A percentile compares a stretch with the other conserved stretches of the same genome.
phyloP scores from a whole-genome alignment of 768 basidiomycete species.

The Chalciporus pseudorubinellus region DNA sequence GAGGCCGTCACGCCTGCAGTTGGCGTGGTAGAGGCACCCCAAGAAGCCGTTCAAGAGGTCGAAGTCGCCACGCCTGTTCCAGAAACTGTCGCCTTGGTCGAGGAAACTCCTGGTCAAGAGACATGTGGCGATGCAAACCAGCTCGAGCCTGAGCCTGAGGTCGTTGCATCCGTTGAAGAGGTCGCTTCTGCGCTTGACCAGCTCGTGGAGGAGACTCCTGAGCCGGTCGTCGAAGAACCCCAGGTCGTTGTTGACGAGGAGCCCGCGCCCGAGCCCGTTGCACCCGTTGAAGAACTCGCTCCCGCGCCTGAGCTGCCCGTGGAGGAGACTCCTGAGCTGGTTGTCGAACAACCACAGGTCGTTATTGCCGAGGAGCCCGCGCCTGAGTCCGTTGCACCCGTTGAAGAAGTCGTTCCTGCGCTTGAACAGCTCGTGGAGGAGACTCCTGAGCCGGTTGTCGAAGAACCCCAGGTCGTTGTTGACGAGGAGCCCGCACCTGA shows the following conservation, averaged over 20 bases:
- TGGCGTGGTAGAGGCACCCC: conserved; percentile 10
- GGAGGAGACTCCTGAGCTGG: too few species aligned
- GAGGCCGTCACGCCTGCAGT: background rate
- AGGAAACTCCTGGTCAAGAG: conserved; percentile 16
- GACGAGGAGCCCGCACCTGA: background rate
- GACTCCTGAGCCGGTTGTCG: too few species aligned
- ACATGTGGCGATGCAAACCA: background rate
- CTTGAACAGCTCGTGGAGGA: too few species aligned
- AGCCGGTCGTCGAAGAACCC: too few species aligned
- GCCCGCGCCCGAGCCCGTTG: background rate
- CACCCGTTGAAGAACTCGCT: conserved; percentile 3
- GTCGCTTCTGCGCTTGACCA: too few species aligned
- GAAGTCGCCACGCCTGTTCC: conserved; percentile 14
- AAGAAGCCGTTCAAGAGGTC: conserved; percentile 8
- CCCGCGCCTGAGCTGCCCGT: too few species aligned
- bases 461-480: too few species aligned
- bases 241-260: background rate
- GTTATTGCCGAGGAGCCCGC: too few species aligned
- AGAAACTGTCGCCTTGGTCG: conserved; percentile 10
- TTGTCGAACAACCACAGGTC: too few species aligned
- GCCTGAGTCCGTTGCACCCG: too few species aligned
- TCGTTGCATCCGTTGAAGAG: conserved; percentile 4
- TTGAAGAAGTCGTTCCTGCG: too few species aligned
- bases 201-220: too few species aligned
- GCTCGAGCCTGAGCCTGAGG: background rate